These are phyloP conservation scores for Taphrina deformans DNA, from an alignment of 1,139 yeast genomes.

Conservation along the genomic window DNA sequence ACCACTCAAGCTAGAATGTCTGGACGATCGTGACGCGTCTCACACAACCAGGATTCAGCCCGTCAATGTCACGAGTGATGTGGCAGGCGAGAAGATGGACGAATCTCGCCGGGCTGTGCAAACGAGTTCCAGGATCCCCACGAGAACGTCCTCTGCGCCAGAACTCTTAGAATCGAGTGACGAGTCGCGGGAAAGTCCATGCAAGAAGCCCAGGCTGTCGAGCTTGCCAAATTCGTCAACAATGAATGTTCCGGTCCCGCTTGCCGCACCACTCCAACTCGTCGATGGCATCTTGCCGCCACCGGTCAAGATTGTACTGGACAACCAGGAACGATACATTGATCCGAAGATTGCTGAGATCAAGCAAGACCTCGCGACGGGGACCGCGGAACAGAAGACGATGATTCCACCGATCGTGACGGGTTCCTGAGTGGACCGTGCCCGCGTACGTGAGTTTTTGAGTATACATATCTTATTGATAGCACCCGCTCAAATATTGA, in stretches of 20 bases:
- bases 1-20: background rate
- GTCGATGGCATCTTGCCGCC: slow-evolving; percentile 6
- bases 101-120: background rate
- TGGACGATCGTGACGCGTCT: background rate
- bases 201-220: background rate
- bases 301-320: background rate
- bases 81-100: background rate
- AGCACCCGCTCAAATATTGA: background rate
- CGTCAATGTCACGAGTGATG: background rate
- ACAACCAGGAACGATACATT: background rate
- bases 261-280: background rate
- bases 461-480: background rate
- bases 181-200: background rate
- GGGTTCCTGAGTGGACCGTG: background rate
- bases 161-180: background rate
- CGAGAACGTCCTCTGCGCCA: background rate
- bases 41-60: background rate
- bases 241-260: background rate
- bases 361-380: background rate
- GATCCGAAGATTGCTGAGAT: slow-evolving; percentile 10
- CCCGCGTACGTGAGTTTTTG: background rate
- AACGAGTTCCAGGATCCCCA: background rate
- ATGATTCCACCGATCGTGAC: slow-evolving; percentile 1
- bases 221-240: background rate
- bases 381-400: background rate